Evolutionary conservation across 2,329 filamentous ascomycete genomes (phyloP), one percentile per base, ranked within the genome.

Genomic region (Incumbomyces delicatus): DNA sequence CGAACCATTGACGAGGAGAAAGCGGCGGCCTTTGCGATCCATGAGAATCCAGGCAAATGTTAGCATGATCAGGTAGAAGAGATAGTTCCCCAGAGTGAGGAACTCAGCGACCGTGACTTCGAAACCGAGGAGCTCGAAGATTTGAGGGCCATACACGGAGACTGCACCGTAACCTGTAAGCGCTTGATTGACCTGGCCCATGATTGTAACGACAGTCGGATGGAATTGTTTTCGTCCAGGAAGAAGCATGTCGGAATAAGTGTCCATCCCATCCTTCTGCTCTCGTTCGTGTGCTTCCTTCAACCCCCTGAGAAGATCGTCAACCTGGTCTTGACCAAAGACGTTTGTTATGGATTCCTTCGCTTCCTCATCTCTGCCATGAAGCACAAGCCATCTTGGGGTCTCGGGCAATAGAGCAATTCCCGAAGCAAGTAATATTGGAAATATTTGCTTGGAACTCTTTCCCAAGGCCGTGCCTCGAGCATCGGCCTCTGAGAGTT

Each of bases 361-460:
- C 0, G 77, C 77, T 13, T 77, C 72, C 0, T 76, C 69, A 10
- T 68, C 59, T 10, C 66, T 60, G 2, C 67, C 71, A 50, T 77
- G 65, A 50, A 70, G 74, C 2, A 80, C 66, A 44, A 73, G 70
- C 75, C 76, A 81, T 6, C 77, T 60, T 0, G 78, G 77, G 17
- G 70, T 74, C 56, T 81, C 77, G 0, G 78, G 77, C 3, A 81
- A 64, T 1, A 64, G 62, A 31, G 65, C 67, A 18, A 78, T 73
- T 50, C 77, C 67, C 2, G 67, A 65, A 57, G 80, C 65, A 3
- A 81, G 63, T 3, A 74, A 49, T 0, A 77, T 51, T 0, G 77
- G 77, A 53, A 77, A 81, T 2, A 73, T 57, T 82, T 59, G 72
- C 74, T 58, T 81, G 77, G 55, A 81, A 81, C 54, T 81, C 77